Evolutionary conservation across 2,329 filamentous ascomycete genomes (phyloP).

Genomic region (Acrodontium crateriforme): DNA sequence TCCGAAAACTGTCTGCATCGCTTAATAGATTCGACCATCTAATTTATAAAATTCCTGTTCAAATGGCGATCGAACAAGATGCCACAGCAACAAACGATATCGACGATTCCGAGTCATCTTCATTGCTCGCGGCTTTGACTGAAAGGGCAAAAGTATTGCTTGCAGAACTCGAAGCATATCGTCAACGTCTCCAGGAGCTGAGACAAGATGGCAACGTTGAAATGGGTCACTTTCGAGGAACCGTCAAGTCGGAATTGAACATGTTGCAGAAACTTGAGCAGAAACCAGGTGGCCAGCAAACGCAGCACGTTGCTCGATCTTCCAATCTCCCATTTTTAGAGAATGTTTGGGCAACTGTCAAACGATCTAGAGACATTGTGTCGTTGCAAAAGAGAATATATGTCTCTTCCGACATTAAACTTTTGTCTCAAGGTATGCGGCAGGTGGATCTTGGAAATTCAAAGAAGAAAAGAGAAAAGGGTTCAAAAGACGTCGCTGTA

Average conservation of each 20-base stretch:
- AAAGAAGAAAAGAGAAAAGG: slow-evolving; percentile 6
- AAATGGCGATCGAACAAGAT: no score
- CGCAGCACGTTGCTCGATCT: slow-evolving; percentile 44
- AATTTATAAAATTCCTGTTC: no score
- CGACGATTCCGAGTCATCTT: not conserved
- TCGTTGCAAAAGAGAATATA: slow-evolving; percentile 45
- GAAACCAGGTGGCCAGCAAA: slow-evolving; percentile 12
- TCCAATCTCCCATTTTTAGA: slow-evolving; percentile 54
- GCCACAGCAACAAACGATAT: no score
- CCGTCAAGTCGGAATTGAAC: slow-evolving; percentile 21
- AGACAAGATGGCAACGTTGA: slow-evolving; percentile 24
- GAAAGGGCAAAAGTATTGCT: slow-evolving; percentile 25
- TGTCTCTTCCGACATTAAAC: slow-evolving; percentile 31
- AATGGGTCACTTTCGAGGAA: slow-evolving; percentile 20
- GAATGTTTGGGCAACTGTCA: slow-evolving; percentile 49
- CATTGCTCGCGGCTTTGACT: slow-evolving; percentile 19
- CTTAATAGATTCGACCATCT: no score
- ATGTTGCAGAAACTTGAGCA: slow-evolving; percentile 18
- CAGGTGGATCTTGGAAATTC: slow-evolving; percentile 15
- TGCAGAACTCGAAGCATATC: slow-evolving; percentile 29
- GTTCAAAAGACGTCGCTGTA: slow-evolving; percentile 13
- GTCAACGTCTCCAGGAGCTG: slow-evolving; percentile 20
- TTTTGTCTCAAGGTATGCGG: slow-evolving; percentile 12
- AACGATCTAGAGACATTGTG: slow-evolving; percentile 41
- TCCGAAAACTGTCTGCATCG: no score